Evolutionary conservation across 1,139 yeast species (phyloP).

Genomic region (Sugiyamaella neomexicana): DNA sequence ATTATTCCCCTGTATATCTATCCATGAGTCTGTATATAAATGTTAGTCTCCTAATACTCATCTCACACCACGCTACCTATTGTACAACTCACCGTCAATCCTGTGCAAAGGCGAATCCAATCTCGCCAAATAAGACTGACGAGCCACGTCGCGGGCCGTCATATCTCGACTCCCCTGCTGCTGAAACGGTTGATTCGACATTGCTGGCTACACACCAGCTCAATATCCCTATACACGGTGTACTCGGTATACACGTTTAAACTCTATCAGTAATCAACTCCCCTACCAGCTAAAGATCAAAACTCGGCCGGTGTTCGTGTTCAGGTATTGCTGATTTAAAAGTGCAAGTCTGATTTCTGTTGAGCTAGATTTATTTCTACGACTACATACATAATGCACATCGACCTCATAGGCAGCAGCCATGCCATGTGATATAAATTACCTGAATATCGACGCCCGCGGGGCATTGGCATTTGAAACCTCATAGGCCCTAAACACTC

Average conservation of each 20-base stretch:
- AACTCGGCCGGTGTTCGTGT: no score
- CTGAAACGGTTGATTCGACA: neutral
- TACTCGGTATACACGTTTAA: no score
- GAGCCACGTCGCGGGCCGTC: constrained; percentile 10
- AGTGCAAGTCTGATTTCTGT: constrained; percentile 7
- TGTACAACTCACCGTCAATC: constrained; percentile 11
- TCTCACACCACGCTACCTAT: no score
- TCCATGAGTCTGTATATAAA: constrained; percentile 27
- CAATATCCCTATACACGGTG: no score
- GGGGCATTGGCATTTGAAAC: no score
- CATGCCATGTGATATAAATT: neutral
- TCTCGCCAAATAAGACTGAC: constrained; percentile 14
- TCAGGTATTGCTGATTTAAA: neutral
- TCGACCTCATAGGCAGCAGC: neutral
- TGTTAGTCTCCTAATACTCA: neutral
- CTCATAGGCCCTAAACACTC: no score
- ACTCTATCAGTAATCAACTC: no score
- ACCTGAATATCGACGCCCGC: no score
- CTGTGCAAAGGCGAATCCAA: constrained; percentile 12
- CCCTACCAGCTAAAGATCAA: no score
- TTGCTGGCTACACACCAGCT: neutral
- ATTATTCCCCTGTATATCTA: constrained; percentile 19
- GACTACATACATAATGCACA: constrained; percentile 2
- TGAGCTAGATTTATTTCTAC: neutral
- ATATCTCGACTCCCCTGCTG: neutral